These are phyloP conservation scores for Pleoardoris graminearum DNA, from an alignment of 2,329 filamentous ascomycete species.

Conservation along the genomic window DNA sequence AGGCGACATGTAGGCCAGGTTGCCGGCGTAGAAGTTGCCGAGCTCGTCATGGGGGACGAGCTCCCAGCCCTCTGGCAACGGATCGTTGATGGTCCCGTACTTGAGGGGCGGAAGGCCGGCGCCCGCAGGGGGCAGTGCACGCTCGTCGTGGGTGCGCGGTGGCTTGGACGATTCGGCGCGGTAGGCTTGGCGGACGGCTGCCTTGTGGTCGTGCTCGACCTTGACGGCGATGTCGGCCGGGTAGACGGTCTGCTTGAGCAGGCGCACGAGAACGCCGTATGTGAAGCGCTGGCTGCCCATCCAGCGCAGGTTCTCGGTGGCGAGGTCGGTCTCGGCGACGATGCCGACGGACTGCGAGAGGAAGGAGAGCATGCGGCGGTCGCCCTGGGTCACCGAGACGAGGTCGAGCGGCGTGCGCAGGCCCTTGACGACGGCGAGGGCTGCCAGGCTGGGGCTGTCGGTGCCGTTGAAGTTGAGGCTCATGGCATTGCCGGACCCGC, in stretches of 20 bases:
- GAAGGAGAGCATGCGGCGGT: constrained; percentile 77
- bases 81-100: constrained; percentile 79
- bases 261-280: constrained; percentile 76
- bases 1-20: constrained; percentile 90
- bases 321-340: constrained; percentile 86
- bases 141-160: constrained; percentile 25
- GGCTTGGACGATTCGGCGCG: constrained; percentile 40
- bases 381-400: constrained; percentile 82
- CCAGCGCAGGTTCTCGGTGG: constrained; percentile 89
- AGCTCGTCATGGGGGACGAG: constrained; percentile 73
- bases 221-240: constrained; percentile 89
- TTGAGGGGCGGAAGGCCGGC: constrained; percentile 68
- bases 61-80: constrained; percentile 77
- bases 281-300: constrained; percentile 87
- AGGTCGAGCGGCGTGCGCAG: constrained; percentile 82
- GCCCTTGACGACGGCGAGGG: constrained; percentile 85
- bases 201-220: constrained; percentile 76
- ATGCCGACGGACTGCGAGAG: constrained; percentile 89
- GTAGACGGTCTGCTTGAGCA: constrained; percentile 77
- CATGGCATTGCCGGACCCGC: constrained; percentile 93
- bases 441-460: constrained; percentile 71
- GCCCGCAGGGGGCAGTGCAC: constrained; percentile 22
- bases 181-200: constrained; percentile 74
- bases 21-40: constrained; percentile 92
- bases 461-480: constrained; percentile 87